Base-by-base conservation (phyloP, 805 yeast species). In the Vanderwaltozyma yarrowii region DNA sequence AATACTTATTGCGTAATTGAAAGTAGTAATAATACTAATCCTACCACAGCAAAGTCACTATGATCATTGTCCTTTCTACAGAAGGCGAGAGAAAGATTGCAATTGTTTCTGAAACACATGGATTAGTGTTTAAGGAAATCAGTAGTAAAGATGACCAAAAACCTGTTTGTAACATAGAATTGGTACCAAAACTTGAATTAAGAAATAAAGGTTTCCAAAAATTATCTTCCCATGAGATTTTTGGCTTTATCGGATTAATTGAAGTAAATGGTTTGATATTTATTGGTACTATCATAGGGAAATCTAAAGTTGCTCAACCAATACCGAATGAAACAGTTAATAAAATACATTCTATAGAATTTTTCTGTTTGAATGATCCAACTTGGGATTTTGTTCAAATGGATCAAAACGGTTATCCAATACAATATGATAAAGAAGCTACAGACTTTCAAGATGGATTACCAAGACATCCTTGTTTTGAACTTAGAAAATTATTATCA, bases 201-300 rank as follows among this genome's bases (percentile, higher is more conserved):
- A 54, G 58, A 33, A 45, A 55, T 30, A 61, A 57, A 35, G 56
- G 62, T 3, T 73, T 60, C 47, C 66, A 65, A 41, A 65, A 54
- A 46, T 63, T 68, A 51, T 71, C 64, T 45, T 66, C 54, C 2
- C 61, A 65, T 33, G 70, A 69, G 29, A 67, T 75, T 4, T 58
- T 66, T 46, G 94, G 94, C 1, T 81, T 88, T 51, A 59, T 92
- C n/a, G 98, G 98, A 0, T 61, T 92, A 33, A 80, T 89, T 28
- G 73, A 76, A 39, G 69, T 87, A 27, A 78, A 74, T 10, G 65
- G 67, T 10, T 79, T 81, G 38, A 73, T 77, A 2, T 92, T 79
- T 51, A 62, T 92, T 25, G 82, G 94, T 35, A 74, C 84, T 0
- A 85, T 92, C 37, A 79, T 94, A 0, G 81, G 85, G 0, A 76